Evolutionary conservation across 78 protist species (phyloP).

Genomic region (Emiliania huxleyi): DNA sequence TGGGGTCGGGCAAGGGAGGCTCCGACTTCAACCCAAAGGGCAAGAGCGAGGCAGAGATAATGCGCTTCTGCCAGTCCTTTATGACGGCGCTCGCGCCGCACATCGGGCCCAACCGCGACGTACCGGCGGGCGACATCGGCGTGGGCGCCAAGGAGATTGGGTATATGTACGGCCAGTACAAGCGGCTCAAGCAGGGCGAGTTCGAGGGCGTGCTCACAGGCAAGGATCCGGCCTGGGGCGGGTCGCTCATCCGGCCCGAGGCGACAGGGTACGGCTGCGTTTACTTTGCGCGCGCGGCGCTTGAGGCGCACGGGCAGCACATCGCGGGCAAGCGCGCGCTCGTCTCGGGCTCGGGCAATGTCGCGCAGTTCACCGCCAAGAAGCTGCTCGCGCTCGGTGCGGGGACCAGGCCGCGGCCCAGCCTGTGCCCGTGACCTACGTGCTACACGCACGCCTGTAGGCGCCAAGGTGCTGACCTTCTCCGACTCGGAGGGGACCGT

Average conservation of each 20-base stretch:
- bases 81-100: constrained; percentile 66
- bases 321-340: constrained; percentile 37
- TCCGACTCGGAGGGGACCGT: no score
- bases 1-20: constrained; percentile 84
- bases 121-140: constrained; percentile 84
- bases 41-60: constrained; percentile 60
- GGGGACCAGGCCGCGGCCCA: constrained; percentile 56
- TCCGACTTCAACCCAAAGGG: constrained; percentile 80
- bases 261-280: constrained; percentile 82
- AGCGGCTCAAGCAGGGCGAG: constrained; percentile 13
- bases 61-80: constrained; percentile 70
- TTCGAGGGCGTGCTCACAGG: constrained; percentile 70
- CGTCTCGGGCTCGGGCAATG: constrained; percentile 76
- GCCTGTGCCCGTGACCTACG: no score
- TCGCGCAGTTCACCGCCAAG: constrained; percentile 52
- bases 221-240: constrained; percentile 66
- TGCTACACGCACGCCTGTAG: no score
- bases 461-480: no score
- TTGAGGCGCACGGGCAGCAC: not conserved
- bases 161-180: constrained; percentile 68
- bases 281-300: constrained; percentile 37
- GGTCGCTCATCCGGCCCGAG: constrained; percentile 75
- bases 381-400: constrained; percentile 43
- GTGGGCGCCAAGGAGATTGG: constrained; percentile 80
- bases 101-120: constrained; percentile 70